Evolutionary conservation across 441 rosid genomes (phyloP), one percentile per base, ranked within the genome.

Genomic region (Erodium moschatum): DNA sequence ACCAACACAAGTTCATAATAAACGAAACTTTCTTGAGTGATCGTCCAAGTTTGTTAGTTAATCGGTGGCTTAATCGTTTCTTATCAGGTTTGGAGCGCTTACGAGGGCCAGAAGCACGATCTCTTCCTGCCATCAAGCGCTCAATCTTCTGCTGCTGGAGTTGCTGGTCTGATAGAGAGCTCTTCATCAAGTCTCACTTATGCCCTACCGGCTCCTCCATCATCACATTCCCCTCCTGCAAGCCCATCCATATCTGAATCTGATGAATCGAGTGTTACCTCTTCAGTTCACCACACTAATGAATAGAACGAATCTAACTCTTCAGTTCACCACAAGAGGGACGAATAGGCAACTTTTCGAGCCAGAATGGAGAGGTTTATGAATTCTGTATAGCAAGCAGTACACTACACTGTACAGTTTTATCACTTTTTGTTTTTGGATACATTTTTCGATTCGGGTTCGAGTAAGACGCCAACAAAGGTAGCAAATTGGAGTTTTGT

Each of bases 31-130:
- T 24, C 27, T 24, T 24, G 27, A 0, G 27, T 33, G 38, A 33
- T 5, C 38, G 6, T 2, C 2, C 3, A 6, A 4, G 8, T 3
- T 12, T 24, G 27, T 24, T 72, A 67, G 2, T 24, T 24, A 24
- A 24, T 24, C 2, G 27, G 27, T 24, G 2, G 27, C 27, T 24
- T 24, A 24, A 24, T 24, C 27, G 27, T 24, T 24, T 24, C 1
- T 24, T 24, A 0, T 24, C 77, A 94, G 99, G 96, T 91, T 7
- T 94, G 99, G 99, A 72, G 91, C 42, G 99, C 97, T 4, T 94
- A 90, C 72, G 91, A 94, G 79, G 97, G 91, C 84, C 99, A 94
- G 85, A 94, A 86, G 73, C 99, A 94, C 27, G 97, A 94, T 76
- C 91, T 94, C 27, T 91, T 91, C 86, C 92, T 94, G 63, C 99